Percentiles rank a stretch among this genome's conserved stretches.
Conservation (phyloP, 2,329 filamentous ascomycete species). For the Aspergillus nomiae region DNA sequence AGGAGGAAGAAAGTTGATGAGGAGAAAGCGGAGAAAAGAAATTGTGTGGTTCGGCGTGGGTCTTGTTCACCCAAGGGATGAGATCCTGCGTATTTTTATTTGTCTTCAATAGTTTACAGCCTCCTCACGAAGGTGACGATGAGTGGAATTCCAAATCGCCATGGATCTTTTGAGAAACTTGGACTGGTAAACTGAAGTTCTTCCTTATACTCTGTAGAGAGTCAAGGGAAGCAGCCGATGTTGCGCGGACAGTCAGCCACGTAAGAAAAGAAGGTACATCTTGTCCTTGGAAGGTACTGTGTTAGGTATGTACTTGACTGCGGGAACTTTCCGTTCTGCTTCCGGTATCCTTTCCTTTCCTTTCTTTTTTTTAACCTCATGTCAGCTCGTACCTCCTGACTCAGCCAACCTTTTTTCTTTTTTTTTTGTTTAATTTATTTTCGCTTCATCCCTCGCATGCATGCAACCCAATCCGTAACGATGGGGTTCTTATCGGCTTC, state of each 20-base stretch:
- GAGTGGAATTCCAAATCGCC: neutral
- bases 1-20: neutral
- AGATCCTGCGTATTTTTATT: neutral
- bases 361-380: neutral
- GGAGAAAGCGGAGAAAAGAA: constrained; percentile 1
- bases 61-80: neutral
- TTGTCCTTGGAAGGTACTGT: no score
- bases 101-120: neutral
- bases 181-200: neutral
- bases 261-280: no score
- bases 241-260: neutral
- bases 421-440: neutral
- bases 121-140: neutral
- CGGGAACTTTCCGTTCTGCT: neutral
- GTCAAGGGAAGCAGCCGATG: neutral
- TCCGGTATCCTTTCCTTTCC: neutral
- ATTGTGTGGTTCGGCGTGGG: constrained; percentile 1
- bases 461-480: neutral
- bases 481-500: neutral
- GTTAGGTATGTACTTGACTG: no score
- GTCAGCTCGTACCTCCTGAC: neutral
- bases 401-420: neutral
- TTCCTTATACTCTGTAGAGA: neutral
- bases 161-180: neutral
- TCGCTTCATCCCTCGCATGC: neutral